Base-by-base conservation (phyloP, 75 land plant species). In the Cunninghamia lanceolata region DNA sequence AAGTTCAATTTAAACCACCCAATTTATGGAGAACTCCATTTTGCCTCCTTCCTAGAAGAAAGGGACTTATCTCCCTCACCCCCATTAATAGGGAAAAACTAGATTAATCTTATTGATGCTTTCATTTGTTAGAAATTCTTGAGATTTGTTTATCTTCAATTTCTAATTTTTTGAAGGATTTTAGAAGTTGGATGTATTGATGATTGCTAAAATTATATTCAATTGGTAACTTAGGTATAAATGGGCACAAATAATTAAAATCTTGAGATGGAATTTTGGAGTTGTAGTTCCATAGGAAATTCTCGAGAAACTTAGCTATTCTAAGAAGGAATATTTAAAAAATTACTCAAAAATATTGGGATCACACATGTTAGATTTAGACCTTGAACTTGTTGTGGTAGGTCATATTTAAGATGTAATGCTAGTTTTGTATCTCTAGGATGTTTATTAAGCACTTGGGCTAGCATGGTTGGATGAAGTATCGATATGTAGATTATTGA, bases 321-420 rank as follows among this genome's bases (percentile, higher is more conserved):
- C 92, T 19, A 96, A 97, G 86, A 90, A 91, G 88, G 92, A 91
- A 56, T 94, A 91, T 86, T 94, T 94, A 76, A 93, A 94, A 85
- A 91, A 90, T 52, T 96, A 95, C 87, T 89, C 94, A 28, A 89
- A 92, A 21, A 87, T 91, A 85, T 42, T 97, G n/a, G 91, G 94
- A 79, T 86, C 92, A 14, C 95, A 97, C 83, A 95, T 94, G 94
- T 85, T 92, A 47, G 92, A 90, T 73, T 35, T 97, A 76, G 95
- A 93, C 66, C 70, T 95, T 38, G 96, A 97, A 86, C 85, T 97
- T 88, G 93, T 96, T 59, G 97, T 97, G 95, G 99, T 97, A 94
- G 87, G 84, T 40, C 21, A 28, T 36, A 59, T 59, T 59, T 59
- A 17, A 59, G 21, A 17, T 5, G 68, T 59, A 0, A 25, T 59